Evolutionary conservation across 331 rosid genomes (phyloP), one percentile per base, ranked within the genome.

Genomic region (Malus hybrid): DNA sequence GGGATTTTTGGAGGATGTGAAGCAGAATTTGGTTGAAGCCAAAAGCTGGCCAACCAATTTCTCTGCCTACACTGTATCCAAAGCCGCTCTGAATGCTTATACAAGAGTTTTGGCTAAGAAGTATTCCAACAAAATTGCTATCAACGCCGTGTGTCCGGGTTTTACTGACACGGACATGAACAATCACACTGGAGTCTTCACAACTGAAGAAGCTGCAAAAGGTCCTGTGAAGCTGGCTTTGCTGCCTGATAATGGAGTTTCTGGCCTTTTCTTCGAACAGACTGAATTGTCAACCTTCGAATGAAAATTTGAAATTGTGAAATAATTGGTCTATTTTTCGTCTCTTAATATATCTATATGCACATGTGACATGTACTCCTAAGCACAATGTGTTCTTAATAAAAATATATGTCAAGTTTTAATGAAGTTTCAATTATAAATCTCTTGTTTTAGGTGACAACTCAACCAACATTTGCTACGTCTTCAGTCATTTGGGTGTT

Each of bases 1-100:
- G 32, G 65, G 20, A 6, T 71, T 71, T 71, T 20, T 71, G 31
- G 75, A 71, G 65, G 65, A 71, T 54, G 75, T 54, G 50, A 71
- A 71, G 65, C 65, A 54, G n/a, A 13, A 54, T 70, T 70, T 54
- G 75, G 20, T 70, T 29, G 64, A 54, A 70, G 20, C 65, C 75
- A 70, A 19, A 70, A 28, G 75, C 29, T 71, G 75, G 75, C 65
- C 75, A 1, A 0, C 10, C 33, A 55, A 71, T 8, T 3, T 3
- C 9, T 70, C 65, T 18, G 16, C 74, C 4, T 70, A 70, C 46
- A 12, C 14, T 19, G 44, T 70, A 18, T 50, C 74, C 22, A 50
- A 70, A 70, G 74, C 74, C 31, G 74, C 63, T 50, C 29, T 71
- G 8, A 71, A 55, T 55, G 75, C 75, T 55, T 54, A 71, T 7